phyloP scores from a whole-genome alignment of 2,329 filamentous ascomycete species.

The Metarhizium rileyi region DNA sequence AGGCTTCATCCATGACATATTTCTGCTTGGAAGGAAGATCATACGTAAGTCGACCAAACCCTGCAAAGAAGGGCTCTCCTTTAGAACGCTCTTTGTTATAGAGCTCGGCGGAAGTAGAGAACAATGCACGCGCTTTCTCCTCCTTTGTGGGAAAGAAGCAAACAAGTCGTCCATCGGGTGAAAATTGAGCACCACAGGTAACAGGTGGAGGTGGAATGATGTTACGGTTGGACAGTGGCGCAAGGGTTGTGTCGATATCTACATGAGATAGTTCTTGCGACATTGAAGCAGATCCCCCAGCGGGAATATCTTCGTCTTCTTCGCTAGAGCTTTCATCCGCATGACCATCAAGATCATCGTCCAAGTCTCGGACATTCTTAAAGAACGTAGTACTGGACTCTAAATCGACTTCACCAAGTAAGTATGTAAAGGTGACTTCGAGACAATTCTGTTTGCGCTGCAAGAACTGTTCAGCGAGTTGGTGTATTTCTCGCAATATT shows the following conservation, averaged over 20 bases:
- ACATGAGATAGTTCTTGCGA: constrained; percentile 50
- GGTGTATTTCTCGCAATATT: constrained; percentile 44
- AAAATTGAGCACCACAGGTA: constrained; percentile 51
- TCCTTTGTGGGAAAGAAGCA: constrained; percentile 64
- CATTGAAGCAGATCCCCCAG: constrained; percentile 47
- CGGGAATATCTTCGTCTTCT: constrained; percentile 52
- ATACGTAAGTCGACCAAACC: constrained; percentile 45
- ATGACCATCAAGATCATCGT: constrained; percentile 44
- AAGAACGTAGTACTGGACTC: constrained; percentile 52
- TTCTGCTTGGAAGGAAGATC: constrained; percentile 39
- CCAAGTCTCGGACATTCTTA: constrained; percentile 54
- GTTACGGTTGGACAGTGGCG: constrained; percentile 39
- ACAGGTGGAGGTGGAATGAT: constrained; percentile 47
- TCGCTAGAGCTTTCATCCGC: constrained; percentile 77
- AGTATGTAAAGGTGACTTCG: constrained; percentile 51
- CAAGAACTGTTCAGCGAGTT: constrained; percentile 46
- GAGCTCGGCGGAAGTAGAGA: constrained; percentile 36
- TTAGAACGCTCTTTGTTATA: constrained; percentile 38
- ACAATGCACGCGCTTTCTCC: constrained; percentile 42
- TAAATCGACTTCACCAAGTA: constrained; percentile 53
- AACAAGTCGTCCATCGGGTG: constrained; percentile 51
- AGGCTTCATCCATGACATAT: constrained; percentile 38
- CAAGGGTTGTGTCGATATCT: constrained; percentile 43
- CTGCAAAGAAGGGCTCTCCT: constrained; percentile 46
- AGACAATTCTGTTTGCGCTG: constrained; percentile 51